These are phyloP conservation scores for Tricholoma saponaceum DNA, from an alignment of 768 basidiomycete species.

Conservation along the genomic window DNA sequence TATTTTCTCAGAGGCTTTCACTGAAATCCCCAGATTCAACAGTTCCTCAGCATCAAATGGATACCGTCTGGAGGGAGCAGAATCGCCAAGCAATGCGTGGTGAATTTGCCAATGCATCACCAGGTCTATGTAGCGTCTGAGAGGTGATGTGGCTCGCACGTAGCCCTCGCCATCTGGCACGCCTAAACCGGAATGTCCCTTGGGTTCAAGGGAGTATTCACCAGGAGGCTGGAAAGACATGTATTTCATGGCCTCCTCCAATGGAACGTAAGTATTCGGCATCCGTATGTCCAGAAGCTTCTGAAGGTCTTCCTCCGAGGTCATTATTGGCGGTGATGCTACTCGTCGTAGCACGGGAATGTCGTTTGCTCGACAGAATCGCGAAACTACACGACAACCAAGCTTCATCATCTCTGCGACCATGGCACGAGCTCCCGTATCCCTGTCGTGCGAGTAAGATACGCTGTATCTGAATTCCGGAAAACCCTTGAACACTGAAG, in stretches of 20 bases:
- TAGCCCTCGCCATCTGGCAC: slow-evolving; percentile 78
- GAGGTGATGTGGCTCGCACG: slow-evolving; percentile 76
- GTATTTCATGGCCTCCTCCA: slow-evolving; percentile 27
- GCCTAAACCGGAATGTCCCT: slow-evolving; percentile 66
- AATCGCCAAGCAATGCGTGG: slow-evolving; percentile 49
- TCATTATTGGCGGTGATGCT: slow-evolving; percentile 26
- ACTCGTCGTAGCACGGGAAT: slow-evolving; percentile 65
- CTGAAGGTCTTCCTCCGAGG: slow-evolving; percentile 30
- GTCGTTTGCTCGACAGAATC: slow-evolving; percentile 55
- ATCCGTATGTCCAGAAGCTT: slow-evolving; percentile 48
- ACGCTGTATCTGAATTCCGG: slow-evolving; percentile 49
- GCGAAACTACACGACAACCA: slow-evolving; percentile 72
- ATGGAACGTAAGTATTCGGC: slow-evolving; percentile 39
- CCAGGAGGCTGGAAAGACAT: slow-evolving; percentile 32
- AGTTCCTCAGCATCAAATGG: slow-evolving; percentile 47
- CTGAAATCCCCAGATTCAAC: slow-evolving; percentile 33
- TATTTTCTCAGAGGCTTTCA: slow-evolving; percentile 32
- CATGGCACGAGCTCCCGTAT: slow-evolving; percentile 45
- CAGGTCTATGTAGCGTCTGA: slow-evolving; percentile 82
- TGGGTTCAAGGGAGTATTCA: slow-evolving; percentile 48
- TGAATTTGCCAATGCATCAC: slow-evolving; percentile 94
- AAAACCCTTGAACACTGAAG: slow-evolving; percentile 43
- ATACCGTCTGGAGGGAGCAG: slow-evolving; percentile 24
- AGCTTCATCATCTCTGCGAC: slow-evolving; percentile 83
- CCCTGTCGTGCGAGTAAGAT: slow-evolving; percentile 12